A percentile compares a stretch with the other conserved stretches of the same genome.
These are phyloP conservation scores for Eucalyptus pauciflora DNA, from an alignment of 345 rosid genomes.

Conservation along the genomic window DNA sequence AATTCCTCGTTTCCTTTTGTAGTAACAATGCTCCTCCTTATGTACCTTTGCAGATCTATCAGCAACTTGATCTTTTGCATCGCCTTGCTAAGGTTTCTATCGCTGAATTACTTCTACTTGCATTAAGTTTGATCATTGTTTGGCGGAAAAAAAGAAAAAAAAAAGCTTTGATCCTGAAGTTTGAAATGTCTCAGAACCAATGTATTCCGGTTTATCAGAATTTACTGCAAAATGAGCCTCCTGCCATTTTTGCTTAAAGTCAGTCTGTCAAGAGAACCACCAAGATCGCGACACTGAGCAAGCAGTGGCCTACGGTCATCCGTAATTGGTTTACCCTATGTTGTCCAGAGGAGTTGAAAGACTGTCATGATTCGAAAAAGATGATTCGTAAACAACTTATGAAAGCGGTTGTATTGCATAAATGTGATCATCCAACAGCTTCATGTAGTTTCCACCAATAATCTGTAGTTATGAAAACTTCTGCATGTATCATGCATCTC, in stretches of 20 bases:
- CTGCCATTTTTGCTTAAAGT: neutral
- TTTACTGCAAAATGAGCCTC: neutral
- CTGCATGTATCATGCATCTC: neutral
- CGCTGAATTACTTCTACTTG: neutral
- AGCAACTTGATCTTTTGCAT: neutral
- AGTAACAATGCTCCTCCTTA: neutral
- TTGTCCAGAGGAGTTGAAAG: neutral
- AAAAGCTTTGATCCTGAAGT: neutral
- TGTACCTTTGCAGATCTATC: neutral
- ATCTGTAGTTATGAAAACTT: neutral
- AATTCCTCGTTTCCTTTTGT: neutral
- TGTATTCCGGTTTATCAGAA: neutral
- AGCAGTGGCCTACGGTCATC: neutral
- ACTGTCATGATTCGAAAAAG: neutral
- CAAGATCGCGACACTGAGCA: neutral
- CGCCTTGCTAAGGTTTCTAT: neutral
- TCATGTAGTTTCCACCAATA: neutral
- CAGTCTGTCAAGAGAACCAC: neutral
- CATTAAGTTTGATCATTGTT: neutral
- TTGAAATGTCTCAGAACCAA: neutral
- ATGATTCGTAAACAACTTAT: neutral
- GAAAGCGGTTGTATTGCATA: neutral
- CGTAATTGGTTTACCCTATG: neutral
- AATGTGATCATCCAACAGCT: neutral
- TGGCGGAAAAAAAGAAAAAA: neutral